phyloP scores from a whole-genome alignment of 305 asterid genomes.

The Solanum hybrid region DNA sequence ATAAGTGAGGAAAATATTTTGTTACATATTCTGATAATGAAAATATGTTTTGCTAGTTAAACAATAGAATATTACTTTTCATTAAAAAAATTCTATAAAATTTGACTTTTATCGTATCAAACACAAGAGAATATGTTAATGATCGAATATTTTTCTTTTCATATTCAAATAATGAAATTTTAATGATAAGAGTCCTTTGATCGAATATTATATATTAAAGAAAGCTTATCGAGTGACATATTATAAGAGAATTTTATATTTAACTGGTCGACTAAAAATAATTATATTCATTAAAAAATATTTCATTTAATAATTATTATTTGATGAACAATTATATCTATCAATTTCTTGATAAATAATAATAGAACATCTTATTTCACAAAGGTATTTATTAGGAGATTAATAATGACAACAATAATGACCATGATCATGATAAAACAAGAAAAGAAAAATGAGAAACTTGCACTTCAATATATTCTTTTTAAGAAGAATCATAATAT shows the following conservation, averaged over 20 bases:
- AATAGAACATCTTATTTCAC: neutral
- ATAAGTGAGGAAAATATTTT: neutral
- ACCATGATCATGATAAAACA: neutral
- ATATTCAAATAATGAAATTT: no score
- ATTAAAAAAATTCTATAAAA: neutral
- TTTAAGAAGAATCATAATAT: neutral
- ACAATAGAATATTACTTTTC: neutral
- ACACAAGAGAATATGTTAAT: neutral
- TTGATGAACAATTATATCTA: neutral
- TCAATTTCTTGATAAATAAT: neutral
- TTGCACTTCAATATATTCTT: neutral
- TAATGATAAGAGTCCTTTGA: neutral
- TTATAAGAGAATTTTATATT: neutral
- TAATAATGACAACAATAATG: conserved; percentile 5
- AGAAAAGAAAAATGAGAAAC: neutral
- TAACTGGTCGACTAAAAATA: neutral
- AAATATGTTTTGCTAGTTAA: neutral
- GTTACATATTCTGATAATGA: no score
- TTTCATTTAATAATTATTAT: no score
- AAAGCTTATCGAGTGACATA: neutral
- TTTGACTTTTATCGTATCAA: neutral
- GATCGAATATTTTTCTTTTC: neutral
- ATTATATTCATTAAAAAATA: no score
- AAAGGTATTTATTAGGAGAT: neutral
- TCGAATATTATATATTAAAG: neutral